phyloP scores from a whole-genome alignment of 495 filamentous ascomycete species.

The Tetracladium setigerum region DNA sequence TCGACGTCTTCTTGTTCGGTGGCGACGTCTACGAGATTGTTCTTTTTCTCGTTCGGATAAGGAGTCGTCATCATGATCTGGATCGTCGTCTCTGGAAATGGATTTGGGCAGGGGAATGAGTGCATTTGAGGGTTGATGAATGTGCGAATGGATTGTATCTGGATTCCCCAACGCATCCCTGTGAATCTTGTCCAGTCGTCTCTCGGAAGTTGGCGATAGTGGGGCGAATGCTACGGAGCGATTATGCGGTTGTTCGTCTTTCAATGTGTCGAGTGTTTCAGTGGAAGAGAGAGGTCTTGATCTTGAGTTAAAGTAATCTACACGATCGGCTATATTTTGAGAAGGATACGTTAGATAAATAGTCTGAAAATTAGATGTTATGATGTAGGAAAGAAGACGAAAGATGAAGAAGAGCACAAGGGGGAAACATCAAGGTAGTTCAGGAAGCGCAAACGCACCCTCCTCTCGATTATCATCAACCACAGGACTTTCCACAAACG shows the following conservation, averaged over 20 bases:
- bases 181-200: slow-evolving; percentile 6
- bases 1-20: neutral
- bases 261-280: neutral
- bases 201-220: slow-evolving; percentile 20
- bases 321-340: slow-evolving; percentile 2
- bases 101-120: slow-evolving; percentile 36
- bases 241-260: slow-evolving; percentile 1
- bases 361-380: neutral
- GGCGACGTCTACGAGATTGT: slow-evolving; percentile 9
- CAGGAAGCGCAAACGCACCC: slow-evolving; percentile 13
- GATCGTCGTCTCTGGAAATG: slow-evolving; percentile 32
- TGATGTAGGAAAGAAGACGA: neutral
- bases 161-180: neutral
- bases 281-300: neutral
- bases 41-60: slow-evolving; percentile 2
- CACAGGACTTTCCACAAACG: slow-evolving; percentile 13
- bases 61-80: neutral
- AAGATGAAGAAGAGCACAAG: neutral
- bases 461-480: slow-evolving; percentile 12
- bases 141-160: neutral
- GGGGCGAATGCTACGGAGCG: slow-evolving; percentile 23
- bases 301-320: slow-evolving; percentile 8
- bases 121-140: slow-evolving; percentile 36
- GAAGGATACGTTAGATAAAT: neutral
- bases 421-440: neutral